These are phyloP conservation scores for Dryas alaskensis DNA, from an alignment of 306 rosid species.

Conservation along the genomic window DNA sequence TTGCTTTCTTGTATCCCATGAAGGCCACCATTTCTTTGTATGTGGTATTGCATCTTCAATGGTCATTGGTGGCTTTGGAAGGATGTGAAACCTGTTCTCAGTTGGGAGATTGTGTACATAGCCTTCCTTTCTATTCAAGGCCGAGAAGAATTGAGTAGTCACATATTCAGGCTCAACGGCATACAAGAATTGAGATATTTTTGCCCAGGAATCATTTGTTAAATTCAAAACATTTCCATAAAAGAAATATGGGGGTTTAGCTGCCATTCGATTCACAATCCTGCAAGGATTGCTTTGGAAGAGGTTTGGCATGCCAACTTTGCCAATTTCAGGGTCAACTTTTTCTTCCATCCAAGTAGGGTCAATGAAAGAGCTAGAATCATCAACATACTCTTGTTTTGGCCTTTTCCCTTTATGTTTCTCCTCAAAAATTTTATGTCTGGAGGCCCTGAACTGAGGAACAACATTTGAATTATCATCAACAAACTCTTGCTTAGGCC, in stretches of 20 bases:
- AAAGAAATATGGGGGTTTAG: conserved; percentile 75
- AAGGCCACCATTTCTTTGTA: conserved; percentile 85
- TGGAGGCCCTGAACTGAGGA: conserved; percentile 29
- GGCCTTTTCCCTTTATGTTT: conserved; percentile 48
- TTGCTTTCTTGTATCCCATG: conserved; percentile 84
- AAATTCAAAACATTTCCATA: conserved; percentile 59
- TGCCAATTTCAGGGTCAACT: conserved; percentile 36
- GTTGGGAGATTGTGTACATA: conserved; percentile 87
- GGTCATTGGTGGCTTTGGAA: conserved; percentile 65
- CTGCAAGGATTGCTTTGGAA: conserved; percentile 41
- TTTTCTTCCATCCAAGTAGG: conserved; percentile 55
- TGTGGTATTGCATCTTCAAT: conserved; percentile 64
- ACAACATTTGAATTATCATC: conserved; percentile 21
- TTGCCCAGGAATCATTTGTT: conserved; percentile 61
- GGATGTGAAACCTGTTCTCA: conserved; percentile 60
- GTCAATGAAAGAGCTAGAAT: conserved; percentile 34
- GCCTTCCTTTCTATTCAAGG: conserved; percentile 76
- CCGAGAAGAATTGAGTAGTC: conserved; percentile 61
- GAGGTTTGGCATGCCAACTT: conserved; percentile 30
- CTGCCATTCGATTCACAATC: conserved; percentile 38
- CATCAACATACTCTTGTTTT: conserved; percentile 58
- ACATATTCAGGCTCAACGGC: conserved; percentile 72
- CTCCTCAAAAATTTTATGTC: conserved; percentile 33
- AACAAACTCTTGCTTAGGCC: conserved; percentile 27
- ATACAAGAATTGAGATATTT: conserved; percentile 72